Evolutionary conservation across 768 basidiomycete species (phyloP).

Genomic region (Kwoniella dendrophila): DNA sequence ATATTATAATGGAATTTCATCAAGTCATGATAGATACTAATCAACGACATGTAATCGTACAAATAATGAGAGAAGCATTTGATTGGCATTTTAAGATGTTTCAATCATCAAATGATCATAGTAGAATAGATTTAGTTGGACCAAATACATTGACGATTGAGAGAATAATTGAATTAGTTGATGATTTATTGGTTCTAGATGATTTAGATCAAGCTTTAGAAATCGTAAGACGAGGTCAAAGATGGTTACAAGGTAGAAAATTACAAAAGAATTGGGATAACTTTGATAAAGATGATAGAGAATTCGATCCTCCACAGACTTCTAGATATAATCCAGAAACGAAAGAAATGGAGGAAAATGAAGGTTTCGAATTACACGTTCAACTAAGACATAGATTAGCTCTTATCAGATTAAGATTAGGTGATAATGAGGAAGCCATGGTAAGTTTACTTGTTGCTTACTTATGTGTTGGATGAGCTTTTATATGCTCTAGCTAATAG

Average conservation of each 20-base stretch:
- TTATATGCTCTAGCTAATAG: neutral
- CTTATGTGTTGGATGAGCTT: neutral
- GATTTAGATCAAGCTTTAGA: slow-evolving; percentile 70
- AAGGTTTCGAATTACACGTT: slow-evolving; percentile 68
- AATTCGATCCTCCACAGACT: slow-evolving; percentile 66
- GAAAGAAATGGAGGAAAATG: slow-evolving; percentile 62
- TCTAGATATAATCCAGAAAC: slow-evolving; percentile 46
- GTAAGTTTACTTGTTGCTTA: slow-evolving; percentile 57
- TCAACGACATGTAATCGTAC: slow-evolving; percentile 67
- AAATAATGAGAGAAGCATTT: slow-evolving; percentile 73
- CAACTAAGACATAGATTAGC: slow-evolving; percentile 82
- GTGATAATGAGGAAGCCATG: slow-evolving; percentile 77
- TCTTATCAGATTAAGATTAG: slow-evolving; percentile 76
- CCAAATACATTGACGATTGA: slow-evolving; percentile 41
- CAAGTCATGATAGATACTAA: slow-evolving; percentile 73
- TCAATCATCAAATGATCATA: slow-evolving; percentile 57
- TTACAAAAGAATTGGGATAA: slow-evolving; percentile 75
- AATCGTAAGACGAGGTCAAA: slow-evolving; percentile 71
- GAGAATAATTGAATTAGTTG: slow-evolving; percentile 74
- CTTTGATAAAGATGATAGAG: slow-evolving; percentile 76
- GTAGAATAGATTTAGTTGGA: slow-evolving; percentile 1
- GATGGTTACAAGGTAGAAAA: slow-evolving; percentile 90
- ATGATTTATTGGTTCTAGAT: slow-evolving; percentile 73
- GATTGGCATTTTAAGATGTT: slow-evolving; percentile 65
- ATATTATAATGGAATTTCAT: slow-evolving; percentile 75